These are phyloP conservation scores for Backusella morwellensis DNA, from an alignment of 192 early-diverging fungal genomes.

Conservation along the genomic window DNA sequence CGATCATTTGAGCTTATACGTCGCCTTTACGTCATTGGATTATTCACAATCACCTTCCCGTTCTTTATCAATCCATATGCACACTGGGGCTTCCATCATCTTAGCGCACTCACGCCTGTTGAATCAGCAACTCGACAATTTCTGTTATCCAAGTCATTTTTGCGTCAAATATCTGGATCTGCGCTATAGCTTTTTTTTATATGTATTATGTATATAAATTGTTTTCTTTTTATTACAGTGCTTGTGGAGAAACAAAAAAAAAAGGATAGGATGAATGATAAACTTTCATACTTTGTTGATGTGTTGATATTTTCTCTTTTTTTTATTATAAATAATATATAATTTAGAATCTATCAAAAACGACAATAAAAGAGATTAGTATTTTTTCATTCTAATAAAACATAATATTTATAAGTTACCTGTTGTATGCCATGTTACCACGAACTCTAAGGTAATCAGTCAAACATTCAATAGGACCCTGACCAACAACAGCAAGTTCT, in stretches of 20 bases:
- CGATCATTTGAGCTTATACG: not conserved
- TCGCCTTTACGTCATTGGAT: slow-evolving; percentile 4
- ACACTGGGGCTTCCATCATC: slow-evolving; percentile 1
- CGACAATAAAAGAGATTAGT: not conserved
- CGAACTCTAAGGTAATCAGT: slow-evolving; percentile 93
- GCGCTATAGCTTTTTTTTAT: not conserved
- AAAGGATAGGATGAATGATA: not conserved
- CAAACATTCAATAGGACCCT: slow-evolving; percentile 89
- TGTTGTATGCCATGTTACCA: slow-evolving; percentile 80
- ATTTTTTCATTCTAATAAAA: not conserved
- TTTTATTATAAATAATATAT: slow-evolving; percentile 5
- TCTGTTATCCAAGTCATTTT: not conserved
- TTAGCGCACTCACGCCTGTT: not conserved
- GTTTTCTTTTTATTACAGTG: not conserved
- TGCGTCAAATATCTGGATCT: not conserved
- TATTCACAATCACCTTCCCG: not conserved
- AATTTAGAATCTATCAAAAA: slow-evolving; percentile 13
- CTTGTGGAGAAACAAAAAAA: not conserved
- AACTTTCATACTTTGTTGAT: not conserved
- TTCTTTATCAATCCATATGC: slow-evolving; percentile 19
- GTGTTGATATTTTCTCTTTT: not conserved
- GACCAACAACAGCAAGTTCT: slow-evolving; percentile 74
- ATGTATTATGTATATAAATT: not conserved
- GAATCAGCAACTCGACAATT: not conserved
- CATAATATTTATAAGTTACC: slow-evolving; percentile 34